Percentiles rank a stretch among this genome's conserved stretches.
Conservation (phyloP, 139 green algal species). For the Asterochloris erici region DNA sequence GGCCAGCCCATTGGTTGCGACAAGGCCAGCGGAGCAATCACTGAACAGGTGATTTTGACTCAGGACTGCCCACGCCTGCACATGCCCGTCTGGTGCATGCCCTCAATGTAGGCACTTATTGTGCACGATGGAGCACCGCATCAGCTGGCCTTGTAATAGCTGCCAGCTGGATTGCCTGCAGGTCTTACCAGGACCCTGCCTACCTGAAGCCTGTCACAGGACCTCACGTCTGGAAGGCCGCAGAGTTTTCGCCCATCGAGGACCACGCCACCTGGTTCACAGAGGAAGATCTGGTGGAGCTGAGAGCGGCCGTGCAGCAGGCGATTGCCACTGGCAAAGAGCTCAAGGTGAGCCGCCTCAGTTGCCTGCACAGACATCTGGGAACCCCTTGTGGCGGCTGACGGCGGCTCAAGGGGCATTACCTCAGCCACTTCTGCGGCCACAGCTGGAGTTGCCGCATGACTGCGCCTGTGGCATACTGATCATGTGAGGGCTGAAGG, state of each 20-base stretch:
- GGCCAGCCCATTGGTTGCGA: too few relatives aligned
- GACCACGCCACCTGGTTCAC: slow-evolving; percentile 33
- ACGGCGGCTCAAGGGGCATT: neutral
- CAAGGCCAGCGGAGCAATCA: too few relatives aligned
- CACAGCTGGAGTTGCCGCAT: neutral
- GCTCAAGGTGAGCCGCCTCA: neutral
- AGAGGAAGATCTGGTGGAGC: slow-evolving; percentile 31
- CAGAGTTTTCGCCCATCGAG: neutral
- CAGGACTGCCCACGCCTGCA: too few relatives aligned
- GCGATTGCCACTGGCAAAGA: slow-evolving; percentile 11
- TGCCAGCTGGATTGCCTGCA: too few relatives aligned
- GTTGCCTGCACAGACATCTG: neutral
- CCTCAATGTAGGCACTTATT: too few relatives aligned
- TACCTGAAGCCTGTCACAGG: slow-evolving; percentile 2
- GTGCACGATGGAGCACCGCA: too few relatives aligned
- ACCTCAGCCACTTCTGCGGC: neutral
- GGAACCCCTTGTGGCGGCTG: neutral
- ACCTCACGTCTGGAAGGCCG: slow-evolving; percentile 24
- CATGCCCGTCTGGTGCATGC: too few relatives aligned
- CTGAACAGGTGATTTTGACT: too few relatives aligned
- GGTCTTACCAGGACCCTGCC: too few relatives aligned
- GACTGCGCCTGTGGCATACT: neutral
- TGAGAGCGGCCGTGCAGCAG: slow-evolving; percentile 24
- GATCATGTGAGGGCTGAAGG: neutral
- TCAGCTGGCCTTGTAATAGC: too few relatives aligned